phyloP scores from a whole-genome alignment of 2,329 filamentous ascomycete species.

The Epichloe aotearoae region DNA sequence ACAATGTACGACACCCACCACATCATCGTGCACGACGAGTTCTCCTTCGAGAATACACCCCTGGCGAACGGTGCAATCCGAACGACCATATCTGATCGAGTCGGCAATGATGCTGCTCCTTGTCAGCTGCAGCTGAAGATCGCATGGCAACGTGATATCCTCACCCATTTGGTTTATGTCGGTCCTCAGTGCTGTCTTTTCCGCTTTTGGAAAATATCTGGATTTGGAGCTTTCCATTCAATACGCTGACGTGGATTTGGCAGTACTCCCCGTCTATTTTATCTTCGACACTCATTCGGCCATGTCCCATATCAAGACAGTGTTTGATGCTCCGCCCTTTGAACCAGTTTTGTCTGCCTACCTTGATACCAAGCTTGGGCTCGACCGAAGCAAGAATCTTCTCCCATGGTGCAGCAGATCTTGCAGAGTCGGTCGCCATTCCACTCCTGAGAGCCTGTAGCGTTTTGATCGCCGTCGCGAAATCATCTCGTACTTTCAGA shows the following conservation, averaged over 20 bases:
- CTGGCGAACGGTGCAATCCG: constrained; percentile 43
- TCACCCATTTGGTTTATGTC: constrained; percentile 43
- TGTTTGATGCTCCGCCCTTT: constrained; percentile 62
- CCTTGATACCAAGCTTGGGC: constrained; percentile 46
- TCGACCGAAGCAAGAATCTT: constrained; percentile 24
- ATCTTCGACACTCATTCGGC: constrained; percentile 58
- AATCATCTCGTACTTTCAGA: constrained; percentile 55
- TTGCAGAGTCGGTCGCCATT: constrained; percentile 10
- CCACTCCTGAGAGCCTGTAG: constrained; percentile 25
- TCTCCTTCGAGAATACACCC: constrained; percentile 77
- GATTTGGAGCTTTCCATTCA: constrained; percentile 39
- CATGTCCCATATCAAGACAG: constrained; percentile 51
- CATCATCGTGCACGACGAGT: constrained; percentile 62
- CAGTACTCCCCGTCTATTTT: constrained; percentile 88
- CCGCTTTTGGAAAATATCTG: constrained; percentile 88
- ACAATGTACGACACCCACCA: constrained; percentile 19
- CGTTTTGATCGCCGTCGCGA: constrained; percentile 44
- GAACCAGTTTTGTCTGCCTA: constrained; percentile 49
- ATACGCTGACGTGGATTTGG: constrained; percentile 68
- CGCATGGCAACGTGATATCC: constrained; percentile 6
- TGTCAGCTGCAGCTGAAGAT: constrained; percentile 6
- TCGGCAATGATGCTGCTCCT: constrained; percentile 40
- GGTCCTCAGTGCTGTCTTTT: constrained; percentile 72
- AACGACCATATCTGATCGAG: constrained; percentile 47
- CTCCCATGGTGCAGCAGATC: constrained; percentile 6